These are phyloP conservation scores for Calonectria pseudoreteaudii DNA, from an alignment of 2,329 filamentous ascomycete genomes.

Conservation along the genomic window DNA sequence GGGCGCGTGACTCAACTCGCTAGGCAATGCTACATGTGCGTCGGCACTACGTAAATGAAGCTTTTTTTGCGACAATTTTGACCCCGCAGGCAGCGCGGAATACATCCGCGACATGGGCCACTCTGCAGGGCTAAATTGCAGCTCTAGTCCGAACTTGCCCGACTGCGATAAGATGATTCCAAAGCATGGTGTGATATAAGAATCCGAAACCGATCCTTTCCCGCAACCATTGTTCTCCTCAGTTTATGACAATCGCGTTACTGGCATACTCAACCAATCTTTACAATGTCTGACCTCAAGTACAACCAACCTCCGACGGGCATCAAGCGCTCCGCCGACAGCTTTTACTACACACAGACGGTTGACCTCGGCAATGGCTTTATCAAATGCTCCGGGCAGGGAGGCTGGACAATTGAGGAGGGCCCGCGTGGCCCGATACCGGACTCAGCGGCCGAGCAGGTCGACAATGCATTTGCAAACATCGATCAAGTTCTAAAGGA, in stretches of 20 bases:
- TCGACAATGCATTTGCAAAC: not conserved
- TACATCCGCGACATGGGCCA: not conserved
- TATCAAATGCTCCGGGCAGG: not conserved
- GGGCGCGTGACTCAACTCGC: no score
- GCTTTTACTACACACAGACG: not conserved
- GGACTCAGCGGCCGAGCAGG: not conserved
- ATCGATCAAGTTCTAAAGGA: not conserved
- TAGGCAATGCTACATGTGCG: no score
- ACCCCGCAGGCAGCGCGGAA: no score
- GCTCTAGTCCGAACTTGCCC: not conserved
- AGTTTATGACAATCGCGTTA: not conserved
- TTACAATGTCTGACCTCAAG: not conserved
- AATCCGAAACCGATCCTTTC: not conserved
- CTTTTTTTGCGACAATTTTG: no score
- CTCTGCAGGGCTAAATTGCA: no score
- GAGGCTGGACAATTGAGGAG: not conserved
- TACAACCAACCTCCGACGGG: not conserved
- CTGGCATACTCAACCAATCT: not conserved
- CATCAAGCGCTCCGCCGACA: not conserved
- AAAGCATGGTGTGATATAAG: not conserved
- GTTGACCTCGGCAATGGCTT: not conserved
- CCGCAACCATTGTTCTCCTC: not conserved
- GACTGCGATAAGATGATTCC: not conserved
- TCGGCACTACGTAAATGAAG: no score
- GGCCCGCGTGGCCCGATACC: not conserved